Conservation (phyloP, 768 basidiomycete species). For the Chalciporus sphaerocephalus region DNA sequence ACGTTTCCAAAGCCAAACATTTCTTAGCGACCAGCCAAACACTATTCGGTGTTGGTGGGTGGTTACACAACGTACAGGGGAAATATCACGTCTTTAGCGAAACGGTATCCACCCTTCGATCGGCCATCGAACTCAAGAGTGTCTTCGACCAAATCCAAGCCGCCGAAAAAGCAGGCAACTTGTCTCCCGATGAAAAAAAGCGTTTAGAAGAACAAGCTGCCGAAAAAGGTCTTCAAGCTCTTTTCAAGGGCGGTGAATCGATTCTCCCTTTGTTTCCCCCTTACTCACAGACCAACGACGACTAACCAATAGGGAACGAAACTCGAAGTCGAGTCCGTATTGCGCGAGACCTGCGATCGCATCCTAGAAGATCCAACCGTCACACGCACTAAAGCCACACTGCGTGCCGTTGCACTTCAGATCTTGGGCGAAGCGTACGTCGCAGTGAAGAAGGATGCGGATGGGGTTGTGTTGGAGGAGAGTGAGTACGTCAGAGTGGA, state of each 20-base stretch:
- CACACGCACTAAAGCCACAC: conserved; percentile 51
- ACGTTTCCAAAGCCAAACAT: conserved; percentile 77
- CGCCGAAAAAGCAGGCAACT: conserved; percentile 79
- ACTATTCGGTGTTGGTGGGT: conserved; percentile 80
- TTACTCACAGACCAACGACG: not conserved
- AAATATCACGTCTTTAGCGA: conserved; percentile 93
- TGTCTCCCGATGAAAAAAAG: conserved; percentile 73
- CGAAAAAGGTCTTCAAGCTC: conserved; percentile 84
- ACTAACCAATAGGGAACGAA: conserved; percentile 66
- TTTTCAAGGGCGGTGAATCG: conserved; percentile 69
- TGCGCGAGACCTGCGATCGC: conserved; percentile 85
- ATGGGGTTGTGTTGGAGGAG: conserved; percentile 44
- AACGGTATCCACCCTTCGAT: conserved; percentile 84
- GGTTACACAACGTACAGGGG: conserved; percentile 88
- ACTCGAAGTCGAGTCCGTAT: conserved; percentile 83
- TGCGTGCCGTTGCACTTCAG: conserved; percentile 79
- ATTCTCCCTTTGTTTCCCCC: not conserved
- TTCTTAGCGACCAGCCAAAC: conserved; percentile 69
- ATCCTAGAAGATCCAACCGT: conserved; percentile 59
- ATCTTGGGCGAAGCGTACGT: conserved; percentile 80
- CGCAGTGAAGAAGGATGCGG: conserved; percentile 60
- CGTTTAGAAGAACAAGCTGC: conserved; percentile 88
- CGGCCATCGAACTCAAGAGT: conserved; percentile 83
- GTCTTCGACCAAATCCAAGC: conserved; percentile 92
- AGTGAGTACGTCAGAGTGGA: conserved; percentile 82